Evolutionary conservation across 2,329 filamentous ascomycete species (phyloP).

Genomic region (Macrophomina pseudophaseolina): DNA sequence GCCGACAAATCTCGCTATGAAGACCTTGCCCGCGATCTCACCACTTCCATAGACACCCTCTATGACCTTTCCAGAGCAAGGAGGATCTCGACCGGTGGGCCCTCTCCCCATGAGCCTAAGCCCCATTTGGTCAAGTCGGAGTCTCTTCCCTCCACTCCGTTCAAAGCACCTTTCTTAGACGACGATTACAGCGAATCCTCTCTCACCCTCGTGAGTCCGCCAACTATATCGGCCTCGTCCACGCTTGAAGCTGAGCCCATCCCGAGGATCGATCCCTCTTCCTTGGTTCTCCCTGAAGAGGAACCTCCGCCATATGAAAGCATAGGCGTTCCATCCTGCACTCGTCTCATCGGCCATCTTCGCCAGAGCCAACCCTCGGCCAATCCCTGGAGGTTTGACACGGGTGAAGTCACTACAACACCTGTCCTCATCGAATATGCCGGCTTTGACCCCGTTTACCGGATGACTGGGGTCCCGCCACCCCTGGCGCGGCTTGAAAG

Average conservation of each 20-base stretch:
- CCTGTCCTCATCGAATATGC: slow-evolving; percentile 74
- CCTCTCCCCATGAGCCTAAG: not conserved
- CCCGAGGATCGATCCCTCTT: slow-evolving; percentile 50
- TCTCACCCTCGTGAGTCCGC: slow-evolving; percentile 51
- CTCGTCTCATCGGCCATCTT: slow-evolving; percentile 53
- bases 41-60: slow-evolving; percentile 77
- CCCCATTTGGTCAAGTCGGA: slow-evolving; percentile 14
- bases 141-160: slow-evolving; percentile 9
- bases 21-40: slow-evolving; percentile 75
- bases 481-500: slow-evolving; percentile 52
- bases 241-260: slow-evolving; percentile 30
- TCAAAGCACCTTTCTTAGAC: slow-evolving; percentile 17
- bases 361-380: slow-evolving; percentile 38
- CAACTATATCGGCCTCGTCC: slow-evolving; percentile 29
- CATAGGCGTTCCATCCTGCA: slow-evolving; percentile 50
- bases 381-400: slow-evolving; percentile 45
- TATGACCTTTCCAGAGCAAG: slow-evolving; percentile 76
- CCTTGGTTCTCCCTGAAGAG: slow-evolving; percentile 52
- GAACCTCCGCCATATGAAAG: slow-evolving; percentile 56
- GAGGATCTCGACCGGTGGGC: slow-evolving; percentile 34
- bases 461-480: slow-evolving; percentile 53
- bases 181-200: slow-evolving; percentile 45
- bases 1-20: slow-evolving; percentile 77
- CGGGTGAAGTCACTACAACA: slow-evolving; percentile 46
- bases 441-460: slow-evolving; percentile 54